Base-by-base conservation (phyloP, 495 filamentous ascomycete species). In the Penicillium maclennaniae region DNA sequence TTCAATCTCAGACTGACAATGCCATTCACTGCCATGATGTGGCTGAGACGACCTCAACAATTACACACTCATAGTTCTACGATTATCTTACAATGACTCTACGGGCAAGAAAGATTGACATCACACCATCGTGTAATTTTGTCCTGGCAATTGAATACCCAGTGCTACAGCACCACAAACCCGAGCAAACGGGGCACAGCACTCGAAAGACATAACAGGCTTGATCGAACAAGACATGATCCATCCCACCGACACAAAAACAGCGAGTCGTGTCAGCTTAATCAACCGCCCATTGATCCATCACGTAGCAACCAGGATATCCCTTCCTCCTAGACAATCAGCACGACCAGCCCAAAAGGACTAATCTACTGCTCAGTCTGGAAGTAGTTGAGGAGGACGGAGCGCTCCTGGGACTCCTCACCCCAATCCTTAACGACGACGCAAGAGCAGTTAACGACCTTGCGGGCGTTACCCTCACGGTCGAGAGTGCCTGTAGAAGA, bases 361-460 rank as follows among this genome's bases (percentile, higher is more conserved):
- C 37, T 50, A 59, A 65, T 71, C 65, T 86, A 86, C 72, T 85
- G 82, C 79, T 85, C 83, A 68, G 90, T 96, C 79, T 93, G 87
- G 90, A 97, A 97, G 88, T 97, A 97, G 84, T 97, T 93, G 67
- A 97, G 89, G 73, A 97, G 87, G 75, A 97, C 88, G 65, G 88
- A 87, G 65, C 93, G 89, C 83, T 97, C 93, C 76, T 95, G 91
- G 62, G 88, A 92, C 82, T 97, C 93, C 83, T 97, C 92, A 82
- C 93, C 93, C 93, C 93, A 98, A 72, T 98, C 91, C 80, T 89
- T 88, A 59, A 98, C 93, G 48, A 97, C 93, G 65, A 97, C 93
- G 81, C 93, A 97, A 67, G 92, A 97, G 88, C 93, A 98, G 85
- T 98, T 98, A 76, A 98, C 93, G 59, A 98, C 95, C 84, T 98